These are phyloP conservation scores for Dryas integrifolia DNA, from an alignment of 331 rosid genomes.

Conservation along the genomic window DNA sequence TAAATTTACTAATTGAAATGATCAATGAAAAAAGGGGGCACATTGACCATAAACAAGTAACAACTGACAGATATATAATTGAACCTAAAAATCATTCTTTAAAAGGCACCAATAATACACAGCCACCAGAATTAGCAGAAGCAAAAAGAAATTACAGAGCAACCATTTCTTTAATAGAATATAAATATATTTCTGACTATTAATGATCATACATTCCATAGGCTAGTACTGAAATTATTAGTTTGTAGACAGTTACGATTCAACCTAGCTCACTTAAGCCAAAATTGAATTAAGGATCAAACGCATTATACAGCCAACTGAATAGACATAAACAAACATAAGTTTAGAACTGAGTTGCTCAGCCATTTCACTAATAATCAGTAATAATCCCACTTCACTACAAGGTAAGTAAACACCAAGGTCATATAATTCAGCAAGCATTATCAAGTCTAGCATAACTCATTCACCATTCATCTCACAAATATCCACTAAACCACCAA, in stretches of 20 bases:
- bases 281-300: background rate
- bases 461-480: background rate
- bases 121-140: background rate
- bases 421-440: background rate
- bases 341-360: no score
- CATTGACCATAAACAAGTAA: background rate
- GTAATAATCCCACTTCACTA: background rate
- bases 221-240: background rate
- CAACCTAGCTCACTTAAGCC: constrained; percentile 1
- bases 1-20: background rate
- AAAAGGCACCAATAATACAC: background rate
- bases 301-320: background rate
- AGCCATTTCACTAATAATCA: no score
- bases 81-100: background rate
- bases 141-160: background rate
- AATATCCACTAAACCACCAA: background rate
- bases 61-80: constrained; percentile 5
- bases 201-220: background rate
- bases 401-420: background rate
- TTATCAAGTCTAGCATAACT: background rate
- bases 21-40: background rate
- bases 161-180: background rate
- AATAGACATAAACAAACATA: no score
- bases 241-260: background rate
- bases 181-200: background rate